Percentiles rank a stretch among this genome's conserved stretches.
Conservation (phyloP, 345 rosid species). For the Populus simonii region DNA sequence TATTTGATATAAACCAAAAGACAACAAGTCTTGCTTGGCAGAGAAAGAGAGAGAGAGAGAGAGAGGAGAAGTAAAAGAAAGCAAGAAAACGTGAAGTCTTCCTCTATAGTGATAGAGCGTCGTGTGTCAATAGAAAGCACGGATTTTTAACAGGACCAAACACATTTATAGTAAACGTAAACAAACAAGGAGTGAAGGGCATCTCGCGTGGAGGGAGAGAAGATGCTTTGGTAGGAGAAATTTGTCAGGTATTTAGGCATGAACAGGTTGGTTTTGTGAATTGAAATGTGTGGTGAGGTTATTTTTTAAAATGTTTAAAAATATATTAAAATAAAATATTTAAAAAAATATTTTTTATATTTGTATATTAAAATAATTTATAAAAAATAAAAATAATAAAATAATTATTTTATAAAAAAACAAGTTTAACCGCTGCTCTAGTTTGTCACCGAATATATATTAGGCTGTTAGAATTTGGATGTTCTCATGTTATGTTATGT, state of each 20-base stretch:
- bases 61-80: neutral
- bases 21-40: neutral
- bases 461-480: too few species aligned
- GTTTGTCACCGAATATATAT: too few species aligned
- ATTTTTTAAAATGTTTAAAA: too few species aligned
- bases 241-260: neutral
- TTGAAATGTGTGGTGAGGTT: too few species aligned
- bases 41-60: neutral
- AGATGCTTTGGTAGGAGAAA: neutral
- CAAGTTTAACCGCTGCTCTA: too few species aligned
- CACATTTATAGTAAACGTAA: neutral
- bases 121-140: neutral
- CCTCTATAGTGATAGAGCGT: neutral
- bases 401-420: too few species aligned
- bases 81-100: neutral
- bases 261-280: neutral
- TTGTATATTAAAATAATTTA: too few species aligned
- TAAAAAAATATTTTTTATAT: too few species aligned
- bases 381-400: too few species aligned
- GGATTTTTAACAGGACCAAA: neutral
- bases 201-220: neutral
- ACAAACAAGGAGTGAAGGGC: neutral
- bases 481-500: too few species aligned
- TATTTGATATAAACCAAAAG: neutral
- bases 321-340: too few species aligned